These are phyloP conservation scores for Ceratorhiza oryzae-sativae DNA, from an alignment of 1,284 basidiomycete genomes.

Conservation along the genomic window DNA sequence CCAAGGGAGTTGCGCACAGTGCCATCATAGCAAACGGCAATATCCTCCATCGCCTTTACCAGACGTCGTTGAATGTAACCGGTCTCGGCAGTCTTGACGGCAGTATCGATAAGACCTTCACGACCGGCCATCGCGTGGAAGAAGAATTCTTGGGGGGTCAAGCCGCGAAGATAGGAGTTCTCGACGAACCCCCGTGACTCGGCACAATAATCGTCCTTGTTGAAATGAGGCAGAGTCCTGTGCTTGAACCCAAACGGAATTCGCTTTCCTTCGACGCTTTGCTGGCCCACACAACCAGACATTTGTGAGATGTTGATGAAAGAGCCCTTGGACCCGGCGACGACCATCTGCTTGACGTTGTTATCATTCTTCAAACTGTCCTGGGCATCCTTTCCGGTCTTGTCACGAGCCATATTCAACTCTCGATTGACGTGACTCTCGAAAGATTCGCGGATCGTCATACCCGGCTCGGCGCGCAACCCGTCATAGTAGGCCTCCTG, in stretches of 20 bases:
- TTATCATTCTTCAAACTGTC: conserved; percentile 97
- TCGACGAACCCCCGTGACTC: conserved; percentile 99
- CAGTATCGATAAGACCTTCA: conserved; percentile 98
- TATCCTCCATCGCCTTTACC: conserved; percentile 97
- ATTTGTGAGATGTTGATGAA: conserved; percentile 99
- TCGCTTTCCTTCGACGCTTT: conserved; percentile 96
- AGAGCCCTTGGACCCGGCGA: conserved; percentile 97
- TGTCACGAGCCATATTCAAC: conserved; percentile 95
- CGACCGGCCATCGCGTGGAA: conserved; percentile 99
- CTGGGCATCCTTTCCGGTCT: conserved; percentile 94
- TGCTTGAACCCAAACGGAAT: conserved; percentile 99
- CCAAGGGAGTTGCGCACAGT: conserved; percentile 97
- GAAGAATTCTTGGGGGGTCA: conserved; percentile 99
- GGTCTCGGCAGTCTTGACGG: conserved; percentile 99
- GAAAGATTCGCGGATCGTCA: conserved; percentile 99
- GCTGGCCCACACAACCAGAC: conserved; percentile 99
- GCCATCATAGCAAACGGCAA: conserved; percentile 97
- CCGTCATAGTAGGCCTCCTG: conserved; percentile 81
- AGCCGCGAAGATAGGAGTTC: conserved; percentile 97
- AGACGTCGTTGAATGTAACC: conserved; percentile 98
- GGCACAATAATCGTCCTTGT: conserved; percentile 98
- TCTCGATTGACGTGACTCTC: conserved; percentile 91
- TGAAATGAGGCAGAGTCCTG: conserved; percentile 95
- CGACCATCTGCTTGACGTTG: conserved; percentile 99
- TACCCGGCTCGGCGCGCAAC: conserved; percentile 89